These are phyloP conservation scores for Erythrophleum ivorense DNA, from an alignment of 331 rosid species.

Conservation along the genomic window DNA sequence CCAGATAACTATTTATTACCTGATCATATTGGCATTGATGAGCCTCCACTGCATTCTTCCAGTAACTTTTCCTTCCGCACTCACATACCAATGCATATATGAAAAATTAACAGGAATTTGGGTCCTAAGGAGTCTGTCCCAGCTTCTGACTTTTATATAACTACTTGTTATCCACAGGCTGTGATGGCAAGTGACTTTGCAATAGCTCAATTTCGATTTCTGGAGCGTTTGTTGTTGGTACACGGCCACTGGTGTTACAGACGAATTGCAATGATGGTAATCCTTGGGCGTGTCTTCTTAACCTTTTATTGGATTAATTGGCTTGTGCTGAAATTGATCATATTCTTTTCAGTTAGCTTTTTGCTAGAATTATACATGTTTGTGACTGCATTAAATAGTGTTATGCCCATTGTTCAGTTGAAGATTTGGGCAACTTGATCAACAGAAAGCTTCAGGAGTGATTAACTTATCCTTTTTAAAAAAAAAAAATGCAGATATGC, in stretches of 20 bases:
- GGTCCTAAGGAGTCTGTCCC: neutral
- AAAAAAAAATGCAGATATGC: conserved; percentile 72
- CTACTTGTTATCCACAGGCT: conserved; percentile 62
- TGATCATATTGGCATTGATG: conserved; percentile 4
- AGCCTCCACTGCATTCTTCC: neutral
- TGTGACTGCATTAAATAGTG: conserved; percentile 27
- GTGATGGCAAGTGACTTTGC: conserved; percentile 94
- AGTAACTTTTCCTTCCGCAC: neutral
- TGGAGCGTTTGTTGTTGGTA: conserved; percentile 87
- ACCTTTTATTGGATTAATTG: conserved; percentile 2
- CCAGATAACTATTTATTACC: neutral
- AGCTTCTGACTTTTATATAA: conserved; percentile 36
- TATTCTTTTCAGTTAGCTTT: neutral
- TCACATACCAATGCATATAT: neutral
- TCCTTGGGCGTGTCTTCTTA: conserved; percentile 1
- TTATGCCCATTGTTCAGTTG: conserved; percentile 23
- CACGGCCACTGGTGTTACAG: conserved; percentile 97
- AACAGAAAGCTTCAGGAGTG: neutral
- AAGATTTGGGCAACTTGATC: conserved; percentile 6
- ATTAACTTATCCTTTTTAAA: conserved; percentile 26
- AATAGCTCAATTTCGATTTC: conserved; percentile 75
- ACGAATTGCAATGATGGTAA: conserved; percentile 92
- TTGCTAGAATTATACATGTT: neutral
- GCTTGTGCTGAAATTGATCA: conserved; percentile 24
- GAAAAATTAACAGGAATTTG: conserved; percentile 9